Conservation (phyloP, 116 monocot genomes). For the Papilionanthe hybrid region DNA sequence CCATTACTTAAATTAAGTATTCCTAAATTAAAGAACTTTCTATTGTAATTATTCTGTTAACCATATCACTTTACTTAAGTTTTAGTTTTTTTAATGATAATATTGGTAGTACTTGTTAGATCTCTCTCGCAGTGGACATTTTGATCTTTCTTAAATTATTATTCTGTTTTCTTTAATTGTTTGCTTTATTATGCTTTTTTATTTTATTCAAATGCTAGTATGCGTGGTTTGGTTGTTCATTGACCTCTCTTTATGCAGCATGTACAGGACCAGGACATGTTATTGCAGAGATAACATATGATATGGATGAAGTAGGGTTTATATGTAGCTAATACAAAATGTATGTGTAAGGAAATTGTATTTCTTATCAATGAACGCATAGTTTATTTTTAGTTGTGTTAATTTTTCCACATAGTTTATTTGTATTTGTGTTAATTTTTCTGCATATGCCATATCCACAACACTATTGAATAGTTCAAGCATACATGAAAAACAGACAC, state of each 20-base stretch:
- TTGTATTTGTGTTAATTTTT: too few relatives aligned
- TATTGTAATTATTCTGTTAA: too few relatives aligned
- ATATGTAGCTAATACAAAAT: not conserved
- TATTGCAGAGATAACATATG: too few relatives aligned
- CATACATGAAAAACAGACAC: too few relatives aligned
- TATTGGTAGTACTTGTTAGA: not conserved
- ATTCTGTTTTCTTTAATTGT: not conserved
- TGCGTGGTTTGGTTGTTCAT: not conserved
- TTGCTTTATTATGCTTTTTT: not conserved
- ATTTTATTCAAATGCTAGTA: not conserved
- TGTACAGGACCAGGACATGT: not conserved
- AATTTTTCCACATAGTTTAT: too few relatives aligned
- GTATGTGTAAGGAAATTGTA: not conserved
- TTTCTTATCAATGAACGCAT: too few relatives aligned
- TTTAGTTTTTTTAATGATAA: not conserved
- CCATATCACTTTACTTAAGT: not conserved
- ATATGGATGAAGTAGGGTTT: not conserved
- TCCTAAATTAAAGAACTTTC: not conserved
- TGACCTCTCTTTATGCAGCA: not conserved
- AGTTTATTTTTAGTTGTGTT: too few relatives aligned
- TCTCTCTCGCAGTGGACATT: not conserved
- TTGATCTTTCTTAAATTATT: not conserved
- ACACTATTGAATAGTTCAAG: too few relatives aligned
- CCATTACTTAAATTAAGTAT: not conserved
- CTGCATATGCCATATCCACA: too few relatives aligned